A percentile compares a stretch with the other conserved stretches of the same genome.
phyloP scores from a whole-genome alignment of 116 monocot genomes.

The Cymodocea nodosa region DNA sequence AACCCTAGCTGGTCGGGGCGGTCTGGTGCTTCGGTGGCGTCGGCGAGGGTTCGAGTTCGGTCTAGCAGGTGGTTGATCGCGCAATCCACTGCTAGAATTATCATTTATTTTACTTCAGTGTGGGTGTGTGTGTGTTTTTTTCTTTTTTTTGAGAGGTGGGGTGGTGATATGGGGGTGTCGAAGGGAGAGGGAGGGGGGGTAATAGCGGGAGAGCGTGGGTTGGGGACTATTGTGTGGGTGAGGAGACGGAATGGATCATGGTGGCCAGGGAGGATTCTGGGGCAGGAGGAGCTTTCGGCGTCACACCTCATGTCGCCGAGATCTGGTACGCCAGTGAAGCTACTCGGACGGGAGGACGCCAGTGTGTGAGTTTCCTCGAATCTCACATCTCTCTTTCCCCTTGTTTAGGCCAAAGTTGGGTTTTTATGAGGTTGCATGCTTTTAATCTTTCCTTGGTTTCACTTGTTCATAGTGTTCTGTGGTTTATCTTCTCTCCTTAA shows the following conservation, averaged over 20 bases:
- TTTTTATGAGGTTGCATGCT: background rate
- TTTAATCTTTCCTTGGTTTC: background rate
- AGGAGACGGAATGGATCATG: constrained; percentile 73
- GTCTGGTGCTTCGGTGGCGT: constrained; percentile 24
- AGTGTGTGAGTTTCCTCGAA: constrained; percentile 58
- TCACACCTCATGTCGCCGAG: constrained; percentile 90
- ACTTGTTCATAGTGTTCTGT: background rate
- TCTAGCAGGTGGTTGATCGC: constrained; percentile 20
- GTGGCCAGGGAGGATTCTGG: constrained; percentile 61
- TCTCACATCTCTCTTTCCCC: background rate
- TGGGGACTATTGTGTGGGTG: constrained; percentile 95
- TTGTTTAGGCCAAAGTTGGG: background rate
- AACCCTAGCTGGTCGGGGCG: constrained; percentile 20
- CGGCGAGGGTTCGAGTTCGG: constrained; percentile 19
- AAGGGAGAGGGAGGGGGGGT: constrained; percentile 17
- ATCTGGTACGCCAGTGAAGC: constrained; percentile 89
- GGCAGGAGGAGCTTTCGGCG: constrained; percentile 66
- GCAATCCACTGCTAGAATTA: background rate
- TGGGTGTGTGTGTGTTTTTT: background rate
- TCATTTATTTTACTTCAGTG: background rate
- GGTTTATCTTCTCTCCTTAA: background rate
- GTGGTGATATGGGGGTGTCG: background rate
- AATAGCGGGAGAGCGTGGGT: constrained; percentile 38
- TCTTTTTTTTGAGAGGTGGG: constrained; percentile 18
- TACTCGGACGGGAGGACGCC: constrained; percentile 80